phyloP scores from a whole-genome alignment of 495 filamentous ascomycete genomes.

The Symbiotaphrina buchneri region DNA sequence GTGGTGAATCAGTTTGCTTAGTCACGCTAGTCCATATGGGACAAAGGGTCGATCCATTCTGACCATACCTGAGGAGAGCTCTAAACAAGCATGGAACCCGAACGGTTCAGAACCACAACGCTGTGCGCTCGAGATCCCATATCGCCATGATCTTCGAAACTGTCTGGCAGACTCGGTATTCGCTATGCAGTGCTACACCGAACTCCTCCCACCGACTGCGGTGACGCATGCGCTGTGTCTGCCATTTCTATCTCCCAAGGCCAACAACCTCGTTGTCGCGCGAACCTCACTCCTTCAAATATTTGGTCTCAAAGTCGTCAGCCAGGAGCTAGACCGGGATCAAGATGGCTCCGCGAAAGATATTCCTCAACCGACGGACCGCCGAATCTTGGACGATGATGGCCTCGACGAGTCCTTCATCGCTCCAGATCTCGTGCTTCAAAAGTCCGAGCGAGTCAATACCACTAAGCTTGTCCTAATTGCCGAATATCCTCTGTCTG shows the following conservation, averaged over 20 bases:
- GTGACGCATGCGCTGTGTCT: slow-evolving; percentile 72
- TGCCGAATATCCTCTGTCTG: slow-evolving; percentile 59
- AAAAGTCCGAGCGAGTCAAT: slow-evolving; percentile 30
- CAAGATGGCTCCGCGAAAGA: not conserved
- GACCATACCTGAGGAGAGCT: too few relatives aligned
- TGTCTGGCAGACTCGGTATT: not conserved
- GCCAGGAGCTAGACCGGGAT: slow-evolving; percentile 7
- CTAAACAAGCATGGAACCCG: too few relatives aligned
- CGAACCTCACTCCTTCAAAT: slow-evolving; percentile 84
- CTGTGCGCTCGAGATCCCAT: too few relatives aligned
- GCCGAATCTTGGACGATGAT: slow-evolving; percentile 30
- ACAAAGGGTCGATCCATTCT: too few relatives aligned
- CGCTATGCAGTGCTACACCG: slow-evolving; percentile 63
- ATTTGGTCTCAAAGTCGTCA: slow-evolving; percentile 27
- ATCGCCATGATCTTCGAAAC: too few relatives aligned
- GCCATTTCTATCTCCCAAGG: slow-evolving; percentile 49
- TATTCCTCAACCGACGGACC: slow-evolving; percentile 9
- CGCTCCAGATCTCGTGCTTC: slow-evolving; percentile 26
- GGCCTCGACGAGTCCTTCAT: slow-evolving; percentile 35
- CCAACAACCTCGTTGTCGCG: slow-evolving; percentile 68
- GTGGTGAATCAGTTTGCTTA: too few relatives aligned
- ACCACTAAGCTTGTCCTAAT: slow-evolving; percentile 66
- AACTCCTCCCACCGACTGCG: slow-evolving; percentile 77
- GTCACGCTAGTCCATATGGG: too few relatives aligned
- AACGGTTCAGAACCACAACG: too few relatives aligned